A percentile compares a stretch with the other conserved stretches of the same genome.
phyloP scores from a whole-genome alignment of 2,329 filamentous ascomycete genomes.

The Cercospora beticola region DNA sequence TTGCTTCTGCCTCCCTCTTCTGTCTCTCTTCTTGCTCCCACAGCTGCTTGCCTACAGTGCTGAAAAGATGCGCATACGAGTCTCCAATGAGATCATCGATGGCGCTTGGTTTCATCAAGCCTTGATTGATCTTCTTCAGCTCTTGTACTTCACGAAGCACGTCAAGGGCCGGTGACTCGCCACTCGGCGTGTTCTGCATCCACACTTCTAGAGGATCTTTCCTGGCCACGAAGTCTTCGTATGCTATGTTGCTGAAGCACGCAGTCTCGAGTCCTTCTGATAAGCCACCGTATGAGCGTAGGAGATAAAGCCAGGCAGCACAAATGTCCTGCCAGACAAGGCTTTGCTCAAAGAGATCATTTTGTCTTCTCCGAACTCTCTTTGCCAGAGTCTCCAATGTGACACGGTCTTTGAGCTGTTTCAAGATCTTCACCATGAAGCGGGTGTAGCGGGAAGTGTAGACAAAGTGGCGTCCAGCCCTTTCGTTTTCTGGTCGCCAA shows the following conservation, averaged over 20 bases:
- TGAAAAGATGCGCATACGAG: conserved; percentile 76
- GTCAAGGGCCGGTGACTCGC: conserved; percentile 54
- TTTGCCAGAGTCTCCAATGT: conserved; percentile 77
- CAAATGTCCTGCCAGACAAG: conserved; percentile 64
- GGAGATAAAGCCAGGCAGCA: conserved; percentile 56
- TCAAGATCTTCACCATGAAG: conserved; percentile 74
- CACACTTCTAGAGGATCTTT: conserved; percentile 61
- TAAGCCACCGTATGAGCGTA: conserved; percentile 59
- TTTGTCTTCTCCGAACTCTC: conserved; percentile 76
- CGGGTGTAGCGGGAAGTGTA: conserved; percentile 85
- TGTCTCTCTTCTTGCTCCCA: conserved; percentile 43
- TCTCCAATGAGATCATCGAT: conserved; percentile 96
- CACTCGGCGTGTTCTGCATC: conserved; percentile 52
- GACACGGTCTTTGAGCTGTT: conserved; percentile 69
- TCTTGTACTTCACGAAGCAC: conserved; percentile 66
- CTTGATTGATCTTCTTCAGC: conserved; percentile 77
- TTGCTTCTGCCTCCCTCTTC: conserved; percentile 33
- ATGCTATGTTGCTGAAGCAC: conserved; percentile 62
- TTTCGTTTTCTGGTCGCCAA: conserved; percentile 88
- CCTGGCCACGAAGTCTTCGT: conserved; percentile 63
- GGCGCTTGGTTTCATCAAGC: conserved; percentile 76
- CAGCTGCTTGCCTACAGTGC: conserved; percentile 63
- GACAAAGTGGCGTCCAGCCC: conserved; percentile 82
- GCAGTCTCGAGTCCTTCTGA: conserved; percentile 62
- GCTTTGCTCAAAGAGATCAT: conserved; percentile 66